phyloP scores from a whole-genome alignment of 495 filamentous ascomycete genomes.

The Aspergillus funiculosus region DNA sequence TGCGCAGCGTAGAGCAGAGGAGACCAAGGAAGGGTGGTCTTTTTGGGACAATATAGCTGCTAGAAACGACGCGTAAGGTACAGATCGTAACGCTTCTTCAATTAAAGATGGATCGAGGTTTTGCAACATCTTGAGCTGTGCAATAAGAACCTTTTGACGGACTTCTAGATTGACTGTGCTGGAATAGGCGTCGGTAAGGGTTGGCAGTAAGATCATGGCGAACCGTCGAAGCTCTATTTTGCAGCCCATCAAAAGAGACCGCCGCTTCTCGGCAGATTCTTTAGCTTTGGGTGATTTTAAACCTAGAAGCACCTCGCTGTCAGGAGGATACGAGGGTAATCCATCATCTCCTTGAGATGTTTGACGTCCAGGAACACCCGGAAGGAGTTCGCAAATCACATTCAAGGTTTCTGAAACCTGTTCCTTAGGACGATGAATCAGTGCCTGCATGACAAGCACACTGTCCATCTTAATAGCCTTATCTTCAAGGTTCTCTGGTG shows the following conservation, averaged over 20 bases:
- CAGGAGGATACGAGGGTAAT: constrained; percentile 44
- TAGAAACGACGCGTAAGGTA: constrained; percentile 95
- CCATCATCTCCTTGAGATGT: constrained; percentile 47
- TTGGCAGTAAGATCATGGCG: constrained; percentile 90
- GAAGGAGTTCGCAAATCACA: constrained; percentile 94
- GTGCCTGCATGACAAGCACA: constrained; percentile 96
- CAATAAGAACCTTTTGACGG: constrained; percentile 91
- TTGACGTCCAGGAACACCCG: constrained; percentile 40
- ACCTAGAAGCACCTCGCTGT: constrained; percentile 26
- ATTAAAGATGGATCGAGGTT: constrained; percentile 80
- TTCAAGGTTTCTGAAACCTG: constrained; percentile 97
- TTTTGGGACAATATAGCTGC: constrained; percentile 94
- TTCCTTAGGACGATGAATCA: constrained; percentile 94
- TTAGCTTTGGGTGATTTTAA: constrained; percentile 41
- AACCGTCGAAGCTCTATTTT: constrained; percentile 85
- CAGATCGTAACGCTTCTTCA: constrained; percentile 77
- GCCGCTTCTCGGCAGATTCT: constrained; percentile 70
- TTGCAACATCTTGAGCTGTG: constrained; percentile 98
- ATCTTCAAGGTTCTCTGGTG: constrained; percentile 73
- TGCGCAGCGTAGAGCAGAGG: constrained; percentile 78
- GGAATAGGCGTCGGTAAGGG: constrained; percentile 92
- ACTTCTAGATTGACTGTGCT: constrained; percentile 98
- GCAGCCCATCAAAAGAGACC: constrained; percentile 71
- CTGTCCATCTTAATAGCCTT: constrained; percentile 88
- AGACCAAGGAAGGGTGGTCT: constrained; percentile 83